Base-by-base conservation (phyloP, 495 filamentous ascomycete genomes). In the Chaetomidium leptoderma region DNA sequence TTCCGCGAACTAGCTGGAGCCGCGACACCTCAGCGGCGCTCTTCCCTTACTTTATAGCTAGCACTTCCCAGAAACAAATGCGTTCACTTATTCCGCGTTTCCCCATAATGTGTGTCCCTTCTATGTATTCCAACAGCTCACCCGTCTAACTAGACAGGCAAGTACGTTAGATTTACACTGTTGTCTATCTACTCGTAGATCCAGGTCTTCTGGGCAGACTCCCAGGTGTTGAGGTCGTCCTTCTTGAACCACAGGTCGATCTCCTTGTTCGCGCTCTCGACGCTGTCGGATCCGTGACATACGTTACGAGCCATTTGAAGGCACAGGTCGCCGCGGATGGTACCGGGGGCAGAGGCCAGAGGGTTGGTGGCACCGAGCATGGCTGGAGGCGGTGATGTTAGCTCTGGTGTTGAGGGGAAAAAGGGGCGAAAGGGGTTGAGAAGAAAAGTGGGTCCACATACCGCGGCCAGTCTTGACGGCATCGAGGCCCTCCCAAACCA, bases 261-360 rank as follows among this genome's bases (percentile, higher is more conserved):
- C 83, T 98, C 93, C 88, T 97, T 97, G 87, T 97, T 85, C 76
- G 93, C 93, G 79, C 80, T 93, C 84, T 97, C 93, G 76, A 97
- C 92, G 77, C 81, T 84, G 85, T 98, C 93, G 76, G 91, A 96
- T 72, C 93, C 93, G 84, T 98, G 93, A 86, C 93, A 97, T 77
- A 98, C 90, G 83, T 98, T 98, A 73, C 93, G 91, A 78, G 93
- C 93, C 69, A 93, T 89, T 70, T 92, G 89, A 47, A 81, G 73
- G 62, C 27, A 33, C 73, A 40, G n/a, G 35, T 52, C 48, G 23
- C 92, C 92, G 80, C 93, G 90, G 80, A 97, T 97, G 77, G 93
- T 97, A 71, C 93, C 93, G 51, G 93, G 93, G 64, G 85, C 83
- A 39, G 92, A 96, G 70, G 86, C 88, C 60, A 92, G 81, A 65